These are phyloP conservation scores for Magnolia changhungtana DNA, from an alignment of 164 flowering plant genomes.

Conservation along the genomic window DNA sequence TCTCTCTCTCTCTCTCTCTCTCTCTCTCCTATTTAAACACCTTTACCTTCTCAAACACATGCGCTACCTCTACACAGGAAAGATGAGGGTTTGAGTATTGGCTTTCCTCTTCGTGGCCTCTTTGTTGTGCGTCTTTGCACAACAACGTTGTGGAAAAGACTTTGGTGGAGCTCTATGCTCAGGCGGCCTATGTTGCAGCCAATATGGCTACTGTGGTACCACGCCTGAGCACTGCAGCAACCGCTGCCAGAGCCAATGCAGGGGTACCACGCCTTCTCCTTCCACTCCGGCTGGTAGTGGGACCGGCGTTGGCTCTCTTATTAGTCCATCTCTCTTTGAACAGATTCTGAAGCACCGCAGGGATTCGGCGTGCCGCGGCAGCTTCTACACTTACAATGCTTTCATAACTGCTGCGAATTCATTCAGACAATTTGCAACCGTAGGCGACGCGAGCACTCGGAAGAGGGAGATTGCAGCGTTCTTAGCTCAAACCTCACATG, in stretches of 20 bases:
- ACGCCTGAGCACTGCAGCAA: background rate
- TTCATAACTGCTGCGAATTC: conserved; percentile 40
- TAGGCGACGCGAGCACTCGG: conserved; percentile 28
- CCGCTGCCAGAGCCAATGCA: conserved; percentile 8
- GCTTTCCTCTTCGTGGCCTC: background rate
- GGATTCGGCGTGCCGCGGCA: background rate
- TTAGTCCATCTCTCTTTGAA: background rate
- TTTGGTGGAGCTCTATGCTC: conserved; percentile 1
- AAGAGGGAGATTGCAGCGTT: conserved; percentile 19
- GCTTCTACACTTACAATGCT: conserved; percentile 43
- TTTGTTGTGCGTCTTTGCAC: background rate
- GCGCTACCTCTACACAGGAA: background rate
- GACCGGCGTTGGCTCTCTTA: background rate
- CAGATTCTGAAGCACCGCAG: conserved; percentile 6
- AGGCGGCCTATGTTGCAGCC: conserved; percentile 9
- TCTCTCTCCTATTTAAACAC: no score
- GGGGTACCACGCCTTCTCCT: background rate
- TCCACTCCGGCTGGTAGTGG: background rate
- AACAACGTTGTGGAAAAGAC: conserved; percentile 14
- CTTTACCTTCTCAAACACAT: no score
- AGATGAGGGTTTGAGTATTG: background rate
- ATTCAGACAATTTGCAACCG: conserved; percentile 30
- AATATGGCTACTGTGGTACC: conserved; percentile 10
- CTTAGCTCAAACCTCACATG: conserved; percentile 18
- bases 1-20: no score